A percentile compares a stretch with the other conserved stretches of the same genome.
These are phyloP conservation scores for Annulohypoxylon maeteangense DNA, from an alignment of 495 filamentous ascomycete genomes.

Conservation along the genomic window DNA sequence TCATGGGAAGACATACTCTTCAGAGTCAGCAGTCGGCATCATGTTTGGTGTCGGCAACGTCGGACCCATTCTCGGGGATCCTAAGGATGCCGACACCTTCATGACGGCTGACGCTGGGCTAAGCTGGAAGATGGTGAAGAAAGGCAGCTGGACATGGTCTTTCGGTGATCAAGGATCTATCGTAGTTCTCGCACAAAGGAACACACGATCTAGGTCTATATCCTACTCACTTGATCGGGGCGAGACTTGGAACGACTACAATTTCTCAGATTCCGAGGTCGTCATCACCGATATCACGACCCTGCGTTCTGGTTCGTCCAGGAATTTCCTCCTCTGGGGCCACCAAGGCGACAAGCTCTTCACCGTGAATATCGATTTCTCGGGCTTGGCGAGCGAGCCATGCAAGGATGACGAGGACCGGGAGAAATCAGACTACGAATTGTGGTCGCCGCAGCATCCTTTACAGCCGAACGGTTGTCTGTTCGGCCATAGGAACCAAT, in stretches of 20 bases:
- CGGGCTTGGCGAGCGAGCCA: slow-evolving; percentile 71
- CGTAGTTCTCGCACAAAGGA: slow-evolving; percentile 78
- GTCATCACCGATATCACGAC: slow-evolving; percentile 82
- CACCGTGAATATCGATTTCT: slow-evolving; percentile 89
- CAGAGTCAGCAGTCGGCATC: slow-evolving; percentile 86
- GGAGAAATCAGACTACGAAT: slow-evolving; percentile 73
- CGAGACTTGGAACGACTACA: slow-evolving; percentile 74
- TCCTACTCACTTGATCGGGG: slow-evolving; percentile 86
- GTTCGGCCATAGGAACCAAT: slow-evolving; percentile 90
- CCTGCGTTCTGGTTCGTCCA: slow-evolving; percentile 85
- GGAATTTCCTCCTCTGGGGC: slow-evolving; percentile 92
- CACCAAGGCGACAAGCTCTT: slow-evolving; percentile 64
- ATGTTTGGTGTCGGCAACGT: slow-evolving; percentile 95
- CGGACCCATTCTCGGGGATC: slow-evolving; percentile 69
- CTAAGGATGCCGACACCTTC: slow-evolving; percentile 82
- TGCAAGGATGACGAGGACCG: slow-evolving; percentile 76
- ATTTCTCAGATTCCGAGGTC: slow-evolving; percentile 77
- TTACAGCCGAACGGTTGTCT: slow-evolving; percentile 79
- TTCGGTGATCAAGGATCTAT: slow-evolving; percentile 94
- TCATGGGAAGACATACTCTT: slow-evolving; percentile 83
- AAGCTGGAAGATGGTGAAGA: slow-evolving; percentile 83
- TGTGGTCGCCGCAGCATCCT: slow-evolving; percentile 88
- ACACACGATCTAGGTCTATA: slow-evolving; percentile 69
- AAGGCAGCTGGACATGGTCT: slow-evolving; percentile 90
- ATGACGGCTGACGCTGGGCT: slow-evolving; percentile 90